Conservation (phyloP, 1,284 basidiomycete species). For the Marasmius oreades region DNA sequence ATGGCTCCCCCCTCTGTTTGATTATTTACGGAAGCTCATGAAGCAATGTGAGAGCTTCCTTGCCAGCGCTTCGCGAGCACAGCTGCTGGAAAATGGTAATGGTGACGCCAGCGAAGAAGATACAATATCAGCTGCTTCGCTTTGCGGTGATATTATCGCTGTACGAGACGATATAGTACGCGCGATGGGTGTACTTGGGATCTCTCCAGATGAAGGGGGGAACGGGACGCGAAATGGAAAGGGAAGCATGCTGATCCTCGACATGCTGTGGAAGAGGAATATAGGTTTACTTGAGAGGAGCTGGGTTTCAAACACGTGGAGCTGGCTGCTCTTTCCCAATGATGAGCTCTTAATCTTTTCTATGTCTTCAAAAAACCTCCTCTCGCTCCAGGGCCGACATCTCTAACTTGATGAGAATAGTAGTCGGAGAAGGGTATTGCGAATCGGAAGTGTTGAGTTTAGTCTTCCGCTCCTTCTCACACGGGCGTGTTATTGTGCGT, state of each 20-base stretch:
- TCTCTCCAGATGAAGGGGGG: constrained; percentile 13
- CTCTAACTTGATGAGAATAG: too few relatives aligned
- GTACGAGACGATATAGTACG: constrained; percentile 46
- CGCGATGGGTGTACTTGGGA: constrained; percentile 36
- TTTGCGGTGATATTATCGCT: constrained; percentile 51
- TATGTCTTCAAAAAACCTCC: too few relatives aligned
- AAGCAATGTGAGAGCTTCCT: constrained; percentile 49
- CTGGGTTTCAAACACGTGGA: constrained; percentile 44
- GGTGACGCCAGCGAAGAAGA: constrained; percentile 35
- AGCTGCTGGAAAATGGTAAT: constrained; percentile 25
- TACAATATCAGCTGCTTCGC: constrained; percentile 41
- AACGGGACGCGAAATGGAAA: constrained; percentile 33
- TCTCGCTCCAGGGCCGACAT: too few relatives aligned
- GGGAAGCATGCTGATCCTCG: too few relatives aligned
- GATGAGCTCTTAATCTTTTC: too few relatives aligned
- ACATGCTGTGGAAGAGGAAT: constrained; percentile 36
- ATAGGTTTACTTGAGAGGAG: constrained; percentile 40
- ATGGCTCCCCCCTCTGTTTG: constrained; percentile 39
- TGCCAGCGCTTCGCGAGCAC: constrained; percentile 35
- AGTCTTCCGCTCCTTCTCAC: too few relatives aligned
- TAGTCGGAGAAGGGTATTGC: too few relatives aligned
- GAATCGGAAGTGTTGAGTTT: too few relatives aligned
- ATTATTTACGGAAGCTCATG: constrained; percentile 49
- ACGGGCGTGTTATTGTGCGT: too few relatives aligned
- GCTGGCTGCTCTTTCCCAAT: too few relatives aligned